Evolutionary conservation across 169 alveolate genomes (phyloP).

Genomic region (Babesia bovis): DNA sequence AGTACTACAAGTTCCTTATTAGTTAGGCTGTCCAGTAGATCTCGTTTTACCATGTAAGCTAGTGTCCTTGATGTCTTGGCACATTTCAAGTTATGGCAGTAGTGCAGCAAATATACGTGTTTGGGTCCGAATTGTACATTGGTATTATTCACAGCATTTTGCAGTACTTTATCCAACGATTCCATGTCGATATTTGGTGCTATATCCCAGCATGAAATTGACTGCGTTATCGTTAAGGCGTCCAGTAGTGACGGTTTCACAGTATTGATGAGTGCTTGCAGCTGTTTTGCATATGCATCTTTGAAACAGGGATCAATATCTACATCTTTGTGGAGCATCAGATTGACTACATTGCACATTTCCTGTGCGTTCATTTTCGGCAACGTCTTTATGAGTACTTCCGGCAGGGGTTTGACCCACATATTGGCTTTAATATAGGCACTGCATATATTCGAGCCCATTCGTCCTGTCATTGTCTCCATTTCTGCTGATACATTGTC

Average conservation of each 20-base stretch:
- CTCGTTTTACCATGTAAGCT: neutral
- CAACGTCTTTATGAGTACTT: conserved; percentile 14
- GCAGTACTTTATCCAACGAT: neutral
- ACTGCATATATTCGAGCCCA: conserved; percentile 49
- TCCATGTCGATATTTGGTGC: neutral
- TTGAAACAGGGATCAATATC: conserved; percentile 8
- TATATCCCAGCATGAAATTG: conserved; percentile 33
- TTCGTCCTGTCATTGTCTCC: conserved; percentile 32
- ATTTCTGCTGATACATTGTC: neutral
- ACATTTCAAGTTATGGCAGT: conserved; percentile 10
- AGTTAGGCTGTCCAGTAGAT: neutral
- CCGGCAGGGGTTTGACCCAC: conserved; percentile 14
- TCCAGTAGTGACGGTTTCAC: conserved; percentile 36
- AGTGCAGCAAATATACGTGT: conserved; percentile 48
- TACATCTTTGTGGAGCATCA: conserved; percentile 31
- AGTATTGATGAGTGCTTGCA: neutral
- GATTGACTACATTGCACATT: conserved; percentile 50
- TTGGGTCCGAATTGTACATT: conserved; percentile 13
- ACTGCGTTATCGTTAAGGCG: conserved; percentile 44
- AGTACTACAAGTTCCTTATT: conserved; percentile 38
- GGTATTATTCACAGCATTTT: neutral
- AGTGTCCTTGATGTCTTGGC: neutral
- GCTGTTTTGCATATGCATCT: conserved; percentile 1
- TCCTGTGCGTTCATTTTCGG: conserved; percentile 63
- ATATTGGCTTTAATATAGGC: conserved; percentile 34